Conservation (phyloP, 2,329 filamentous ascomycete species). For the Ustilaginoidea virens region DNA sequence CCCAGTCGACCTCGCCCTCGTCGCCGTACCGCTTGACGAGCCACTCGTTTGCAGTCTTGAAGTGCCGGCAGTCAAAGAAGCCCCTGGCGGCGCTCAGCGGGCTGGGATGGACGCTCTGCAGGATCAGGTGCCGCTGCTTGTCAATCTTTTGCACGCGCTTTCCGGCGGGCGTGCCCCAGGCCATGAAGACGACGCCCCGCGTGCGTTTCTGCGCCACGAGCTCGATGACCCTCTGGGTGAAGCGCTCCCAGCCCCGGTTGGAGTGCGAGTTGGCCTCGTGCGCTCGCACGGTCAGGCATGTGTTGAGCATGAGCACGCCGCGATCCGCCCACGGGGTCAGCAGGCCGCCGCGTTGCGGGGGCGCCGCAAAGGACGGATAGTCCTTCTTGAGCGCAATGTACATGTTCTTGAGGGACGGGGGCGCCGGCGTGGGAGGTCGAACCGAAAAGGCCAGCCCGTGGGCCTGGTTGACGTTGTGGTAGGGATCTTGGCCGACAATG, state of each 20-base stretch:
- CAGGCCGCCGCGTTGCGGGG: slow-evolving; percentile 64
- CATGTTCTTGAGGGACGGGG: slow-evolving; percentile 86
- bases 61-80: slow-evolving; percentile 74
- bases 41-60: slow-evolving; percentile 75
- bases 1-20: slow-evolving; percentile 78
- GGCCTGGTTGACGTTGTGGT: slow-evolving; percentile 90
- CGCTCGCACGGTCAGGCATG: slow-evolving; percentile 82
- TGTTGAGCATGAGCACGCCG: slow-evolving; percentile 87
- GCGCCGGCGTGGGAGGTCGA: slow-evolving; percentile 71
- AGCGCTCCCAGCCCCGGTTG: slow-evolving; percentile 78
- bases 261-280: slow-evolving; percentile 78
- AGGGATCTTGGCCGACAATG: slow-evolving; percentile 90
- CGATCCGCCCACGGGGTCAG: slow-evolving; percentile 89
- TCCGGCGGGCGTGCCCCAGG: slow-evolving; percentile 79
- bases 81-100: slow-evolving; percentile 74
- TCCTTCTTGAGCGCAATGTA: slow-evolving; percentile 79
- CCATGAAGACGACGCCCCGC: slow-evolving; percentile 81
- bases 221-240: slow-evolving; percentile 87
- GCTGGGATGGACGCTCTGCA: slow-evolving; percentile 82
- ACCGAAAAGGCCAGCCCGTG: slow-evolving; percentile 95
- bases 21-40: slow-evolving; percentile 61
- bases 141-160: slow-evolving; percentile 66
- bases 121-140: slow-evolving; percentile 57
- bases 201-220: slow-evolving; percentile 63
- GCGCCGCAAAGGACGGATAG: slow-evolving; percentile 64